These are phyloP conservation scores for Dacryopinax primogenitus DNA, from an alignment of 768 basidiomycete species.

Conservation along the genomic window DNA sequence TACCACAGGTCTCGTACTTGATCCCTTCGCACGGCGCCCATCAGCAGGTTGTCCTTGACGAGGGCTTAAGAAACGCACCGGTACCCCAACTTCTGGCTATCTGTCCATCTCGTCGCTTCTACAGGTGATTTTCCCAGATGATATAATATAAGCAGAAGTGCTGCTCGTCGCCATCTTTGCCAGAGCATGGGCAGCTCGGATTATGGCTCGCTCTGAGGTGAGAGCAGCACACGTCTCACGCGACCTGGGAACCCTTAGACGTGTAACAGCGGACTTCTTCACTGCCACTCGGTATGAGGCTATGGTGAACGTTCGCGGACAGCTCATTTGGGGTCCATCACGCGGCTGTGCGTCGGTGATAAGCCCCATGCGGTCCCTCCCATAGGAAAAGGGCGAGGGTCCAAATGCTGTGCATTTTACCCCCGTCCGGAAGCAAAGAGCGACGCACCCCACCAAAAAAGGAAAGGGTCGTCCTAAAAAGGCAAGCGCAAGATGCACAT, in stretches of 20 bases:
- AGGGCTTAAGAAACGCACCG: neutral
- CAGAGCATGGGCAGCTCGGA: conserved; percentile 5
- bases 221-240: neutral
- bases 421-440: too few relatives aligned
- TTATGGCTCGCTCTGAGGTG: neutral
- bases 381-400: too few relatives aligned
- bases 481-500: too few relatives aligned
- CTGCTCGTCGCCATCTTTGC: conserved; percentile 5
- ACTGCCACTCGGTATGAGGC: too few relatives aligned
- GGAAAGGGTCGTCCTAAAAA: too few relatives aligned
- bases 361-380: too few relatives aligned
- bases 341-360: too few relatives aligned
- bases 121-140: neutral
- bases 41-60: neutral
- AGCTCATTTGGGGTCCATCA: too few relatives aligned
- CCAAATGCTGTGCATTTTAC: too few relatives aligned
- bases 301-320: too few relatives aligned
- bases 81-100: conserved; percentile 3
- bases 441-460: too few relatives aligned
- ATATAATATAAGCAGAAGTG: neutral
- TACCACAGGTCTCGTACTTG: conserved; percentile 69
- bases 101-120: conserved; percentile 6
- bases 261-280: neutral
- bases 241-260: neutral
- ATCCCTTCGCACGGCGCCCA: conserved; percentile 35